These are phyloP conservation scores for Cinchona pubescens DNA, from an alignment of 257 asterid genomes.

Conservation along the genomic window DNA sequence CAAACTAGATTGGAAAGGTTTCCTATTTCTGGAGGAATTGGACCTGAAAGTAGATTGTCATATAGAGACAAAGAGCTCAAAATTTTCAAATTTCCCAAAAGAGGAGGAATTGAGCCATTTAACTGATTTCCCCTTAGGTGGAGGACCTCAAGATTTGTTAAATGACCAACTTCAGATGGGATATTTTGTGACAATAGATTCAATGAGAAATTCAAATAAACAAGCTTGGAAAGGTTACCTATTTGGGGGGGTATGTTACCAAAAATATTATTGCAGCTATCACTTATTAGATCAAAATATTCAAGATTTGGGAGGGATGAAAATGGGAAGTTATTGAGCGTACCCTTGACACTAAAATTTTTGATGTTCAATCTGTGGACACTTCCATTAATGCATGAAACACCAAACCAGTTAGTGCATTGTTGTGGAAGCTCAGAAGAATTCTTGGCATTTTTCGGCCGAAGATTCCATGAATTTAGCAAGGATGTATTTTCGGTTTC, in stretches of 20 bases:
- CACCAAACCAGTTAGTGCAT: slow-evolving; percentile 26
- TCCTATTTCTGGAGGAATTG: background rate
- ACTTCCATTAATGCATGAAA: slow-evolving; percentile 12
- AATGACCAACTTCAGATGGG: background rate
- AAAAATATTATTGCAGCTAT: slow-evolving; percentile 13
- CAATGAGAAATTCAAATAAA: background rate
- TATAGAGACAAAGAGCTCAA: background rate
- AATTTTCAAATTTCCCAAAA: background rate
- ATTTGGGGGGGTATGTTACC: slow-evolving; percentile 23
- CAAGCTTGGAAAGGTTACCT: slow-evolving; percentile 7
- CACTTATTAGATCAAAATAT: slow-evolving; percentile 5
- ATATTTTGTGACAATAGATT: background rate
- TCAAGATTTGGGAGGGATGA: slow-evolving; percentile 24
- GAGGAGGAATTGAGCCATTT: too few species aligned
- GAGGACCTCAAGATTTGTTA: background rate
- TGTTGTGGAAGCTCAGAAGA: background rate
- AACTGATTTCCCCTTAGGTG: too few species aligned
- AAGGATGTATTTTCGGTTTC: background rate
- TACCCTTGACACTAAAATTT: slow-evolving; percentile 2
- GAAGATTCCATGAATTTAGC: slow-evolving; percentile 23
- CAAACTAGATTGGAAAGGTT: too few species aligned
- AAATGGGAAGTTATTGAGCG: slow-evolving; percentile 25
- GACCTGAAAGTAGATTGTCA: background rate
- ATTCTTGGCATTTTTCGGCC: background rate
- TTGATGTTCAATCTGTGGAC: slow-evolving; percentile 14